Conservation (phyloP, 352 stramenopile genomes). For the Globisporangium splendens region DNA sequence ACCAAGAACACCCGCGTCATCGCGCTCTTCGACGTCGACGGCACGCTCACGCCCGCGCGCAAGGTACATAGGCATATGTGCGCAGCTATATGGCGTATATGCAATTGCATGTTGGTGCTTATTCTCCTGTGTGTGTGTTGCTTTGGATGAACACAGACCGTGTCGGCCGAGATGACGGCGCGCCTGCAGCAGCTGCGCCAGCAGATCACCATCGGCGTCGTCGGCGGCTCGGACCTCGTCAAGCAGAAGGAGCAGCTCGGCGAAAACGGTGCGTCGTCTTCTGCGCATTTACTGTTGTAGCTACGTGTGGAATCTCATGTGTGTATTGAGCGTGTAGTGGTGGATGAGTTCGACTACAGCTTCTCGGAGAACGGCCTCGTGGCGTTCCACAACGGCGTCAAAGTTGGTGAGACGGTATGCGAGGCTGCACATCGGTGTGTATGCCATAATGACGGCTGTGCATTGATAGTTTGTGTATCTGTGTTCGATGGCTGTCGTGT, state of each 20-base stretch:
- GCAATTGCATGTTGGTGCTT: no score
- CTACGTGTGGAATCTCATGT: background rate
- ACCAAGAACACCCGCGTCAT: conserved; percentile 91
- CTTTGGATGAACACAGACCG: conserved; percentile 35
- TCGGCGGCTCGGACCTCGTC: conserved; percentile 96
- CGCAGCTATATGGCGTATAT: no score
- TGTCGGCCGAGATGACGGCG: conserved; percentile 90
- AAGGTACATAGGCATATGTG: conserved; percentile 57
- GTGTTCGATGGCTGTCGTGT: conserved; percentile 1
- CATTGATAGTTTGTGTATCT: background rate
- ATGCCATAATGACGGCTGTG: background rate
- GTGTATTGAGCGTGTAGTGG: conserved; percentile 51
- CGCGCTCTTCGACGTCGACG: conserved; percentile 99
- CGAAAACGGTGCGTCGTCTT: conserved; percentile 63
- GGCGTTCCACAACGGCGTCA: conserved; percentile 94
- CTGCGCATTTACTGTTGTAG: background rate
- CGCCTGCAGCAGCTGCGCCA: conserved; percentile 93
- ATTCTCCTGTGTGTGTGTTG: background rate
- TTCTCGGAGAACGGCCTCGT: conserved; percentile 99
- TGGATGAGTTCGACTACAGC: conserved; percentile 97
- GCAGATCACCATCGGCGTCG: conserved; percentile 96
- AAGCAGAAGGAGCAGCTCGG: conserved; percentile 99
- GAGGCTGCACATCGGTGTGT: background rate
- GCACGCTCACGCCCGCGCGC: conserved; percentile 95
- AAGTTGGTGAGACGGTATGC: conserved; percentile 85